These are phyloP conservation scores for Coemansia reversa DNA, from an alignment of 192 early-diverging fungal species.

Conservation along the genomic window DNA sequence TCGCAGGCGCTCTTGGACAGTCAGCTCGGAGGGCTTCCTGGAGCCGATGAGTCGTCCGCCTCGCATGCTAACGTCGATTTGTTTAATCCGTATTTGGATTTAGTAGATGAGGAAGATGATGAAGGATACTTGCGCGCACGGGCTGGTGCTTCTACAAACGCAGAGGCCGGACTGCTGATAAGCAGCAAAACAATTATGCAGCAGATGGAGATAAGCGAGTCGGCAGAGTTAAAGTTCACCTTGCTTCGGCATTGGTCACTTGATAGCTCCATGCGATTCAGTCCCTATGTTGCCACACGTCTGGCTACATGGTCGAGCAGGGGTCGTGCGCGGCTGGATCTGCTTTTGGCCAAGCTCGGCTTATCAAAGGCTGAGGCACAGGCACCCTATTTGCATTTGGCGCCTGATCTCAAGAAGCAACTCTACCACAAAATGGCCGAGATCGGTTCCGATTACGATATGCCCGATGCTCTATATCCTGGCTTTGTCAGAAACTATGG, in stretches of 20 bases:
- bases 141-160: slow-evolving; percentile 16
- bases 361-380: slow-evolving; percentile 78
- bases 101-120: slow-evolving; percentile 33
- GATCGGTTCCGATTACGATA: slow-evolving; percentile 76
- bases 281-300: slow-evolving; percentile 80
- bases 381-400: slow-evolving; percentile 73
- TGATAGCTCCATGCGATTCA: slow-evolving; percentile 83
- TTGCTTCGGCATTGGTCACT: slow-evolving; percentile 92
- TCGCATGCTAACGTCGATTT: slow-evolving; percentile 4
- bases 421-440: slow-evolving; percentile 63
- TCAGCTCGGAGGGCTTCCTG: slow-evolving; percentile 16
- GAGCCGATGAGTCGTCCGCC: neutral
- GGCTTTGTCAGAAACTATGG: slow-evolving; percentile 82
- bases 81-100: slow-evolving; percentile 29
- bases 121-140: slow-evolving; percentile 26
- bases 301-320: slow-evolving; percentile 86
- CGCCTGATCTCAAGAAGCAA: slow-evolving; percentile 72
- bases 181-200: slow-evolving; percentile 28
- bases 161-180: slow-evolving; percentile 31
- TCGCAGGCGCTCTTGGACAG: slow-evolving; percentile 31
- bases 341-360: slow-evolving; percentile 90
- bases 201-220: slow-evolving; percentile 27
- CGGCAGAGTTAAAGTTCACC: slow-evolving; percentile 82
- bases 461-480: slow-evolving; percentile 72
- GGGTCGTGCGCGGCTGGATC: slow-evolving; percentile 74